phyloP scores from a whole-genome alignment of 1,284 basidiomycete genomes.

The Ganoderma meredithae region DNA sequence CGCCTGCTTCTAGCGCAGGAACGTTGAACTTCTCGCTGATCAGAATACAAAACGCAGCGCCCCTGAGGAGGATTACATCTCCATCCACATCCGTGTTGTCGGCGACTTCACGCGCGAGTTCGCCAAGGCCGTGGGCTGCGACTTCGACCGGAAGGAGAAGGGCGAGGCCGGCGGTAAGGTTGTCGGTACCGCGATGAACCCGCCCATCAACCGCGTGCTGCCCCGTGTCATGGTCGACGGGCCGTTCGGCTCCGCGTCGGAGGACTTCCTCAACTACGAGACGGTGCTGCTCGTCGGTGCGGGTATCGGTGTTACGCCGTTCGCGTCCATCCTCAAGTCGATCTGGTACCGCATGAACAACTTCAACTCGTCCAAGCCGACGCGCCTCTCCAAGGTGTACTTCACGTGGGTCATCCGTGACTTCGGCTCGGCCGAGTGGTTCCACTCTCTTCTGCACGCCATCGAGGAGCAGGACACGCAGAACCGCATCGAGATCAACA shows the following conservation, averaged over 20 bases:
- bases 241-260: conserved; percentile 85
- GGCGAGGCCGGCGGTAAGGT: conserved; percentile 63
- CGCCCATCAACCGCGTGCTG: conserved; percentile 72
- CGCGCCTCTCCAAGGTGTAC: conserved; percentile 84
- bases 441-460: conserved; percentile 90
- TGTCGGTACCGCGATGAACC: conserved; percentile 62
- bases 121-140: conserved; percentile 83
- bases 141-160: conserved; percentile 68
- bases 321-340: conserved; percentile 92
- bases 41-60: conserved; percentile 55
- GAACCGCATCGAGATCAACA: conserved; percentile 88
- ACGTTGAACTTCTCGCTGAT: not conserved
- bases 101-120: conserved; percentile 89
- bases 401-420: conserved; percentile 92
- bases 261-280: conserved; percentile 89
- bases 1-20: conserved; percentile 11
- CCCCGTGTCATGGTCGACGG: conserved; percentile 92
- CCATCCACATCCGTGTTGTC: conserved; percentile 86
- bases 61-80: conserved; percentile 91
- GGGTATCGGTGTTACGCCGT: conserved; percentile 93
- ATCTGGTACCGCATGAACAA: conserved; percentile 96
- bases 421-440: conserved; percentile 89
- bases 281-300: conserved; percentile 86
- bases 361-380: conserved; percentile 72
- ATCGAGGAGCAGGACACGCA: conserved; percentile 90